Base-by-base conservation (phyloP, 768 basidiomycete genomes). In the Leccinum sublutescens region DNA sequence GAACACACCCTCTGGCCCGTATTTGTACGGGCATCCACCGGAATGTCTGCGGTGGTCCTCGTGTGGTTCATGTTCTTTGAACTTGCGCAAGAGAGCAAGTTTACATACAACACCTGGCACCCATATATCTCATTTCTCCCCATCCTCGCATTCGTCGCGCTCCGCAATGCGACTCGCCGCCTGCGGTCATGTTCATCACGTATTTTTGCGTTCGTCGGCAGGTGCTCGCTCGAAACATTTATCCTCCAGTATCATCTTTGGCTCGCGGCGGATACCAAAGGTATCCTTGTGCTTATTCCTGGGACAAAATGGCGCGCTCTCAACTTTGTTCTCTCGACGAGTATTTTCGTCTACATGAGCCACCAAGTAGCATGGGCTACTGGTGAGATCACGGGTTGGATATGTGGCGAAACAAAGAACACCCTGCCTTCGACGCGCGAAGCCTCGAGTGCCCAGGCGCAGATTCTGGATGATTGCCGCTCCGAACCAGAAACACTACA, bases 241-340 rank as follows among this genome's bases (percentile, higher is more conserved):
- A 89, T 95, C 68, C 83, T 95, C 58, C 93, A 96, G 69, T 95
- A 87, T 71, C 93, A 92, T 66, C 75, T 91, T 48, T 94, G 91
- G 91, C 78, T 94, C 34, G 93, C 89, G 0, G 89, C 81, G 4
- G 91, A 94, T 66, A 91, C 88, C 33, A 89, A 89, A 71, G 89
- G 90, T 17, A 79, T 95, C 58, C 79, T 96, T 23, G 74, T 93
- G 51, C 81, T 95, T 52, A 76, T 95, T 48, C 92, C 92, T 0
- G 88, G 90, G 14, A 85, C 84, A 1, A 73, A 71, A 48, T 89
- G 87, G 82, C 82, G 93, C 27, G 80, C 85, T n/a, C 50, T 90
- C 65, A 97, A 95, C 73, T 83, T 94, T 60, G 68, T 91, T 29
- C 64, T 95, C 50, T 88, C 91, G 15, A 85, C 86, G 15, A 74